Evolutionary conservation across 768 basidiomycete genomes (phyloP).

Genomic region (Boletus subcaerulescens): DNA sequence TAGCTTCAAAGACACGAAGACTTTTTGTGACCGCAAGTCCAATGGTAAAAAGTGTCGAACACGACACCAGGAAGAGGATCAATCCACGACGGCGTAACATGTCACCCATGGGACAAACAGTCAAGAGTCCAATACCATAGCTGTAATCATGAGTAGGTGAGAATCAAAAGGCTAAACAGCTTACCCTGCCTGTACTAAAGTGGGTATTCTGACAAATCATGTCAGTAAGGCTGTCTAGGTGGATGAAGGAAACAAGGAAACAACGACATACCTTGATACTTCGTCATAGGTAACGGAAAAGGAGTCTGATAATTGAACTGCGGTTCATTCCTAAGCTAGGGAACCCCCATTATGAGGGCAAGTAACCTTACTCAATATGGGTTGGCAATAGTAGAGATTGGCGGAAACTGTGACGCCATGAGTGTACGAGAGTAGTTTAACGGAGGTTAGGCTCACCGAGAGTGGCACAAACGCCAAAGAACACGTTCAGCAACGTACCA

Average conservation of each 20-base stretch:
- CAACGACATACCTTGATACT: constrained; percentile 26
- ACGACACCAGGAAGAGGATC: constrained; percentile 55
- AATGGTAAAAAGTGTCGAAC: constrained; percentile 51
- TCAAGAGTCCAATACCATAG: constrained; percentile 65
- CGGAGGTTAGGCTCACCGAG: no score
- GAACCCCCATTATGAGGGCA: no score
- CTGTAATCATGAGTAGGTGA: constrained; percentile 27
- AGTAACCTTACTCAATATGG: constrained; percentile 57
- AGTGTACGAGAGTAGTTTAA: no score
- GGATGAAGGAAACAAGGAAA: neutral
- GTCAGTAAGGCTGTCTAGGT: neutral
- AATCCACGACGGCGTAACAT: constrained; percentile 71
- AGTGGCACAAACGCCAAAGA: no score
- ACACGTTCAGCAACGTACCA: constrained; percentile 7
- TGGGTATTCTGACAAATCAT: constrained; percentile 47
- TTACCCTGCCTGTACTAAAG: constrained; percentile 63
- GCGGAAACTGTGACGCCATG: no score
- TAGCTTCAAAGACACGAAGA: constrained; percentile 55
- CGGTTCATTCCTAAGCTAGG: no score
- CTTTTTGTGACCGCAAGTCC: constrained; percentile 62
- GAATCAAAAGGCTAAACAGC: neutral
- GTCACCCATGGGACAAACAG: constrained; percentile 80
- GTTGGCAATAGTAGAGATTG: constrained; percentile 80
- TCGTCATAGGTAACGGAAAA: constrained; percentile 34
- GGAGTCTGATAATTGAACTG: constrained; percentile 34